Evolutionary conservation across 2,329 filamentous ascomycete genomes (phyloP).

Genomic region (Zymoseptoria tritici): DNA sequence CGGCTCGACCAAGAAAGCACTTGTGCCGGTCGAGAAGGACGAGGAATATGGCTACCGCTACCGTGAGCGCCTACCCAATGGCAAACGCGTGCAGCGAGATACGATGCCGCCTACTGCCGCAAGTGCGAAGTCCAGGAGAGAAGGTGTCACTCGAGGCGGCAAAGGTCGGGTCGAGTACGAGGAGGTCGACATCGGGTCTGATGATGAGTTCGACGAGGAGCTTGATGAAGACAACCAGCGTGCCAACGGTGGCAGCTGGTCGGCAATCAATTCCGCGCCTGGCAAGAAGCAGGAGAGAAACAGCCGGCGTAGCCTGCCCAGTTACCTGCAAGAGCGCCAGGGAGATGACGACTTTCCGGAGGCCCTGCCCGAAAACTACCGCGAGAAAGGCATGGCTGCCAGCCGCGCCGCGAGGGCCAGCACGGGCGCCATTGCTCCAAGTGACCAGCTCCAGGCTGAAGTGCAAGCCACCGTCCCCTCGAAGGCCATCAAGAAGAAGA

Average conservation of each 20-base stretch:
- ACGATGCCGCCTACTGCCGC: constrained; percentile 14
- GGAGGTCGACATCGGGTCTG: constrained; percentile 41
- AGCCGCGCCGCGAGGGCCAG: constrained; percentile 2
- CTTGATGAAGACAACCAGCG: neutral
- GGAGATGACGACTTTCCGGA: constrained; percentile 36
- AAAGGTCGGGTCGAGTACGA: constrained; percentile 32
- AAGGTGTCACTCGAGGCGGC: constrained; percentile 8
- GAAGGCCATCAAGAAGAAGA: constrained; percentile 1
- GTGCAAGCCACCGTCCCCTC: constrained; percentile 5
- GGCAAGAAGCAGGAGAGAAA: neutral
- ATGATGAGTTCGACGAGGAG: constrained; percentile 33
- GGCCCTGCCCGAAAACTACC: constrained; percentile 37
- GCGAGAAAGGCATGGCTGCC: constrained; percentile 24
- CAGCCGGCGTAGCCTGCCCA: constrained; percentile 20
- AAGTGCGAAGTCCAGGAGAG: constrained; percentile 14
- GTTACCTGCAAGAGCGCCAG: constrained; percentile 37
- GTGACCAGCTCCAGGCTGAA: constrained; percentile 10
- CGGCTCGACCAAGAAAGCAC: constrained; percentile 26
- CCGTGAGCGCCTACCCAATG: constrained; percentile 28
- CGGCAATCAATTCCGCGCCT: neutral
- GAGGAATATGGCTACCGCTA: constrained; percentile 25
- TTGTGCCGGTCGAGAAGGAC: constrained; percentile 28
- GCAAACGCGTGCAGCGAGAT: constrained; percentile 14
- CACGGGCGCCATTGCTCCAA: constrained; percentile 4
- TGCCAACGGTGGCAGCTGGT: constrained; percentile 9